Conservation (phyloP, 345 rosid species). For the Syzygium oleosum region DNA sequence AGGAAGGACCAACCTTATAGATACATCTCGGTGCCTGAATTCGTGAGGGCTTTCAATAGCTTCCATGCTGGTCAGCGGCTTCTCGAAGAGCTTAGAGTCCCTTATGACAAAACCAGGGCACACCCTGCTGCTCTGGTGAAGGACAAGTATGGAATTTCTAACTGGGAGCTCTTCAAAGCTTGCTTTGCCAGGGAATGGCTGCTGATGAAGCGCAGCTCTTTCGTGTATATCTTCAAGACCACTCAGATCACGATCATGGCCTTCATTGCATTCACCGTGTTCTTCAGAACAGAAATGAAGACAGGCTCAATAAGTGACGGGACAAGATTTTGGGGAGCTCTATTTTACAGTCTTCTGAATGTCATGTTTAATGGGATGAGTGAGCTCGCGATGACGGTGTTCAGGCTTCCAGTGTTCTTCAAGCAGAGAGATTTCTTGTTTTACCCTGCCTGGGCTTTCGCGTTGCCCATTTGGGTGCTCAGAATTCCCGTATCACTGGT, state of each 20-base stretch:
- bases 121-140: constrained; percentile 24
- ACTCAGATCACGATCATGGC: constrained; percentile 23
- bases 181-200: constrained; percentile 16
- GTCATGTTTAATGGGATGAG: constrained; percentile 44
- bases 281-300: constrained; percentile 26
- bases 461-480: constrained; percentile 48
- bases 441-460: constrained; percentile 62
- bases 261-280: constrained; percentile 14
- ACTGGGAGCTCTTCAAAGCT: constrained; percentile 24
- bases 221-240: constrained; percentile 16
- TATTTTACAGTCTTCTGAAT: constrained; percentile 35
- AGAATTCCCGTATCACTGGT: constrained; percentile 41
- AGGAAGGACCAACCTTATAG: constrained; percentile 12
- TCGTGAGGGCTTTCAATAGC: constrained; percentile 8
- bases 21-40: constrained; percentile 15
- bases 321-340: constrained; percentile 38
- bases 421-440: constrained; percentile 59
- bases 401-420: constrained; percentile 67
- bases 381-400: constrained; percentile 62
- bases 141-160: constrained; percentile 22
- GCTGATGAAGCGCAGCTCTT: constrained; percentile 16
- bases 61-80: constrained; percentile 21
- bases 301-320: constrained; percentile 11
- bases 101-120: constrained; percentile 9
- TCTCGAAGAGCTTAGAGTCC: constrained; percentile 3